Conservation (phyloP, 345 rosid genomes). For the Nasturtium officinale region DNA sequence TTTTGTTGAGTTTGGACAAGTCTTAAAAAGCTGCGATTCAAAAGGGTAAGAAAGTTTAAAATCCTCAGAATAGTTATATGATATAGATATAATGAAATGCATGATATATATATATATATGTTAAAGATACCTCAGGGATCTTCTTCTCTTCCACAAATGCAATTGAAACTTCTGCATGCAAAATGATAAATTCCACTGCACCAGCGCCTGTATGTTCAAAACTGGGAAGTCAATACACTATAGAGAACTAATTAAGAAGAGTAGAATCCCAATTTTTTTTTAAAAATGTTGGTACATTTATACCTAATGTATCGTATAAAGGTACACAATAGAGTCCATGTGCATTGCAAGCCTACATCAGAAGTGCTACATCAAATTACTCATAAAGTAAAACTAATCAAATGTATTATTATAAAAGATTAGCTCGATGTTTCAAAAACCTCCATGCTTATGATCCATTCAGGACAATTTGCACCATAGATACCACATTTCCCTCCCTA, state of each 20-base stretch:
- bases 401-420: too few relatives aligned
- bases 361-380: neutral
- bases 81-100: neutral
- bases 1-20: slow-evolving; percentile 59
- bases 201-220: slow-evolving; percentile 47
- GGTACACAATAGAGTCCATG: slow-evolving; percentile 88
- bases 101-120: neutral
- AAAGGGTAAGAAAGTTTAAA: neutral
- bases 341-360: slow-evolving; percentile 87
- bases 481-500: slow-evolving; percentile 84
- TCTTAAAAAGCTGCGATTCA: slow-evolving; percentile 61
- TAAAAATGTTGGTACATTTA: too few relatives aligned
- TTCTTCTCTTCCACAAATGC: slow-evolving; percentile 81
- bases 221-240: neutral
- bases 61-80: neutral
- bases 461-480: slow-evolving; percentile 71
- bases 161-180: slow-evolving; percentile 75
- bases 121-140: slow-evolving; percentile 60
- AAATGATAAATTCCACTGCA: slow-evolving; percentile 69
- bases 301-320: slow-evolving; percentile 84
- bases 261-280: too few relatives aligned
- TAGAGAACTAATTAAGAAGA: too few relatives aligned
- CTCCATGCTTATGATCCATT: slow-evolving; percentile 96
- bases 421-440: too few relatives aligned
- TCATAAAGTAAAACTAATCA: neutral